Base-by-base conservation (phyloP, 2,329 filamentous ascomycete genomes). In the Arthroderma uncinatum region DNA sequence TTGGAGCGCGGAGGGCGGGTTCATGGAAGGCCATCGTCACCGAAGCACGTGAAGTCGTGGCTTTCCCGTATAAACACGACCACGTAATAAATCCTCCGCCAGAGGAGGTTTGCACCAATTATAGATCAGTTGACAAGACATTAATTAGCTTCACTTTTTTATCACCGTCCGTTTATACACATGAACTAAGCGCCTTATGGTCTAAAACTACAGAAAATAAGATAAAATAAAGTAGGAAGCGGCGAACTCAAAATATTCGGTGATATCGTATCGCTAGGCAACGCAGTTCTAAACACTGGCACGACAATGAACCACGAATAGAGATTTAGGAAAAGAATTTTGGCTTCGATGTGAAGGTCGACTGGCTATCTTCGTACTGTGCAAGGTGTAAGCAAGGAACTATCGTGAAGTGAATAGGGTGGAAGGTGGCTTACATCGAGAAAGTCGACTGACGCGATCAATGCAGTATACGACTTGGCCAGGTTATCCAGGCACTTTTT, bases 361-460 rank as follows among this genome's bases (percentile, higher is more conserved):
- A 66, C 57, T 66, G 66, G 48, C 67, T 62, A 53, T 76, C 73
- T 65, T 77, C 74, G 56, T 71, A 73, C 73, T 77, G 54, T 39
- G 21, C 28, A 14, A 8, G 2, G 7, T 37, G 30, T 37, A 9
- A 25, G 52, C 30, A 19, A 16, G n/a, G 16, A 10, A 9, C 21
- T 40, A 23, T 42, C 9, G 21, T 47, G 47, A 56, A 34, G 50
- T 14, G 4, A 34, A n/a, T n/a, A 12, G 25, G 8, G 21, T 16
- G 21, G 42, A n/a, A 40, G 52, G 33, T 7, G 12, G 73, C 82
- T 73, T 76, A 95, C 91, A 78, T 96, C 87, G 56, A 95, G 75
- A 70, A 95, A 96, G 44, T 83, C 85, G 8, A 89, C 94, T 37
- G 89, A 83, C 30, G 84, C 80, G 66, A 96, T 87, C 62, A 97